phyloP scores from a whole-genome alignment of 2,329 filamentous ascomycete species.

The Fusarium armeniacum region DNA sequence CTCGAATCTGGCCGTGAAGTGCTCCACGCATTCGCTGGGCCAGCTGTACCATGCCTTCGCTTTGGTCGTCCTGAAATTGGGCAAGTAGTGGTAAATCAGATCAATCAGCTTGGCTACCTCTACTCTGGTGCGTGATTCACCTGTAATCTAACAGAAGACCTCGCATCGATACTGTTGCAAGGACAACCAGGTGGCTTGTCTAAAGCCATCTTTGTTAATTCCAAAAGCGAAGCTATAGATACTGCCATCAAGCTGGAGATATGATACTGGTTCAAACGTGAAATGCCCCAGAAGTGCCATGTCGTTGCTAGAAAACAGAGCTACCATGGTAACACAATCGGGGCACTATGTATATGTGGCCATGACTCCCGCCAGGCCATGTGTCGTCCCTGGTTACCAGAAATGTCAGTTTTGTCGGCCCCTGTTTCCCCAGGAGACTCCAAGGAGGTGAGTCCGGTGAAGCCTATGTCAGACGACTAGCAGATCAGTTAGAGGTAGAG shows the following conservation, averaged over 20 bases:
- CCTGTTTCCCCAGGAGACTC: conserved; percentile 38
- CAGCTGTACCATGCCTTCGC: conserved; percentile 5
- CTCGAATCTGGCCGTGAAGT: conserved; percentile 14
- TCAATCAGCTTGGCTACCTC: conserved; percentile 25
- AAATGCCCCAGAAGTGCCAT: conserved; percentile 54
- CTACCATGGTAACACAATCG: conserved; percentile 67
- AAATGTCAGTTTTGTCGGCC: conserved; percentile 46
- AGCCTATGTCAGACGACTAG: background rate
- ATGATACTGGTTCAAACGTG: conserved; percentile 59
- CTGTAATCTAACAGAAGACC: conserved; percentile 48
- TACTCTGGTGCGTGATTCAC: conserved; percentile 37
- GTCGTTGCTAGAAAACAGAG: conserved; percentile 61
- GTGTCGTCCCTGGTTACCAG: conserved; percentile 31
- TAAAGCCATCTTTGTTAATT: conserved; percentile 15
- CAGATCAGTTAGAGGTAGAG: conserved; percentile 4
- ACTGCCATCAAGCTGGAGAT: conserved; percentile 6
- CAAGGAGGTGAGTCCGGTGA: conserved; percentile 45
- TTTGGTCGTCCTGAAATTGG: conserved; percentile 5
- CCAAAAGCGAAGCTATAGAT: conserved; percentile 10
- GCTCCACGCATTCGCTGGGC: conserved; percentile 10
- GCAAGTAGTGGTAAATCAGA: conserved; percentile 10
- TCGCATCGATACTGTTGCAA: conserved; percentile 49
- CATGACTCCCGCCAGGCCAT: conserved; percentile 29
- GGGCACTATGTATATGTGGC: conserved; percentile 58
- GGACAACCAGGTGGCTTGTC: conserved; percentile 12